phyloP scores from a whole-genome alignment of 495 filamentous ascomycete species.

The Trypethelium eluteriae region DNA sequence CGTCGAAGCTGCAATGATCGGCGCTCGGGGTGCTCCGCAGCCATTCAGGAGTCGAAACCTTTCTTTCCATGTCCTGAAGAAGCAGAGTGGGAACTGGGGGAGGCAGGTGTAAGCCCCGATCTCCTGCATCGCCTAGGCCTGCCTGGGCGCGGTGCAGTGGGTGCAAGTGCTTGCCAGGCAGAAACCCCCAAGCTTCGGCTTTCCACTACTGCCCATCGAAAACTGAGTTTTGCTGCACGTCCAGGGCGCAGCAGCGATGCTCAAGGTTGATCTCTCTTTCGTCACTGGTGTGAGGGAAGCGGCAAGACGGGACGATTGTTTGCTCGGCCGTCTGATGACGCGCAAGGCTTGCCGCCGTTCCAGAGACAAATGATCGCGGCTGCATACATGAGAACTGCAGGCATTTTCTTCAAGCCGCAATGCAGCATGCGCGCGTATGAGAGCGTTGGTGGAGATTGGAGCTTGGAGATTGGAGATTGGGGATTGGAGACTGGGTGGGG shows the following conservation, averaged over 20 bases:
- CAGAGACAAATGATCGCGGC: constrained; percentile 7
- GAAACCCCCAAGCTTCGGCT: too few species aligned
- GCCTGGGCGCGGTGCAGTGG: background rate
- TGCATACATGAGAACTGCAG: background rate
- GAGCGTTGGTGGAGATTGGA: background rate
- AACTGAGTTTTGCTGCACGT: background rate
- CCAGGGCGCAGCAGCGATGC: background rate
- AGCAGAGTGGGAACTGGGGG: background rate
- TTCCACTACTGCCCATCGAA: background rate
- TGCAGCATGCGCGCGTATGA: background rate
- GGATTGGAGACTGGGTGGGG: too few species aligned
- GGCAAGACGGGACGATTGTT: background rate
- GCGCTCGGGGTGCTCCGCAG: background rate
- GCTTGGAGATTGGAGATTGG: too few species aligned
- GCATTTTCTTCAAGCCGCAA: constrained; percentile 9
- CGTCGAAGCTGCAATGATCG: background rate
- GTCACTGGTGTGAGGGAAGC: constrained; percentile 5
- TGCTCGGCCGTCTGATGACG: constrained; percentile 6
- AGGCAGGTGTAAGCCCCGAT: background rate
- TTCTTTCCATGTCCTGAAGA: constrained; percentile 2
- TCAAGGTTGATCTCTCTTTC: background rate
- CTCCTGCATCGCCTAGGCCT: background rate
- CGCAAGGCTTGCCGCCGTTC: constrained; percentile 3
- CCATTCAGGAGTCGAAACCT: background rate
- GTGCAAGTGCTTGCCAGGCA: too few species aligned